These are phyloP conservation scores for Pueraria montana DNA, from an alignment of 306 rosid species.

Conservation along the genomic window DNA sequence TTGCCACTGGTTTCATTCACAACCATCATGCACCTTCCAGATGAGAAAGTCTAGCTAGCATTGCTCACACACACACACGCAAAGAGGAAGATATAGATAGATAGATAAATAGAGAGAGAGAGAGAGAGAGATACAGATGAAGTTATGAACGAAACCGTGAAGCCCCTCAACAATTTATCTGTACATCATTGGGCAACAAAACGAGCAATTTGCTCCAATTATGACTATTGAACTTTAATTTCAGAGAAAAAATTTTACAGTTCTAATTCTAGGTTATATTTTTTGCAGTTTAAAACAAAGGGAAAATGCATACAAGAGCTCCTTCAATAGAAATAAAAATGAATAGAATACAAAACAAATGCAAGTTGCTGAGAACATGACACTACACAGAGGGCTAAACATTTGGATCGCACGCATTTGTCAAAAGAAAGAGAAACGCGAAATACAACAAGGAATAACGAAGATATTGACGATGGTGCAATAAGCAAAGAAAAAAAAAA, in stretches of 20 bases:
- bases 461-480: background rate
- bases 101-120: background rate
- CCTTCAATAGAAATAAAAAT: background rate
- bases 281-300: background rate
- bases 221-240: background rate
- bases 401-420: background rate
- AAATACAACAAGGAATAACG: background rate
- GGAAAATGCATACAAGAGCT: background rate
- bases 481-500: background rate
- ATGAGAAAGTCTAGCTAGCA: background rate
- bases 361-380: background rate
- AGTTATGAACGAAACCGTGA: constrained; percentile 23
- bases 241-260: background rate
- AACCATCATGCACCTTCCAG: constrained; percentile 23
- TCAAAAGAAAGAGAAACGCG: background rate
- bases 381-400: background rate
- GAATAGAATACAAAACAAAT: background rate
- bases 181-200: constrained; percentile 44
- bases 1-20: constrained; percentile 31
- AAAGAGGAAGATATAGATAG: background rate
- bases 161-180: constrained; percentile 30
- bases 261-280: background rate
- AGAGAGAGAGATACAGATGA: constrained; percentile 23
- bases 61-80: background rate
- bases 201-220: background rate